A percentile compares a stretch with the other conserved stretches of the same genome.
These are phyloP conservation scores for Globisporangium acanthophoron DNA, from an alignment of 352 stramenopile genomes.

Conservation along the genomic window DNA sequence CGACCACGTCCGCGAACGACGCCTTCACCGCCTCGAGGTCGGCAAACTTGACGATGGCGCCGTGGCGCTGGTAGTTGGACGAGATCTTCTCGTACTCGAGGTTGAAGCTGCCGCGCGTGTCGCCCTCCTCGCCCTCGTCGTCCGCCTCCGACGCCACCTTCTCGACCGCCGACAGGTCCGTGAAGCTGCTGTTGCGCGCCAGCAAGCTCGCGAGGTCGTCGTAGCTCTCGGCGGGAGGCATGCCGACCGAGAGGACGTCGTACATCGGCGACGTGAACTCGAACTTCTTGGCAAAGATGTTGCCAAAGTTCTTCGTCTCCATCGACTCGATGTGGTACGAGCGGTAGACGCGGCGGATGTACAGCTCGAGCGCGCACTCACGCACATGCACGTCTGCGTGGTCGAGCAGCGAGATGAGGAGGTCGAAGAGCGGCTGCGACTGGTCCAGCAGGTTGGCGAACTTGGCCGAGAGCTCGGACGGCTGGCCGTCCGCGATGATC, in stretches of 20 bases:
- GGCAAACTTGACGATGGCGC: slow-evolving; percentile 87
- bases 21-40: slow-evolving; percentile 75
- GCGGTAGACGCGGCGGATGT: slow-evolving; percentile 82
- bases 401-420: slow-evolving; percentile 77
- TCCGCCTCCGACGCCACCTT: slow-evolving; percentile 19
- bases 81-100: slow-evolving; percentile 77
- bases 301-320: slow-evolving; percentile 50
- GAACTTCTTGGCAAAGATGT: slow-evolving; percentile 83
- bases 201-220: slow-evolving; percentile 72
- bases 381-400: slow-evolving; percentile 62
- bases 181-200: slow-evolving; percentile 53
- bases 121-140: slow-evolving; percentile 10
- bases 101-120: slow-evolving; percentile 32
- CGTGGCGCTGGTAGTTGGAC: slow-evolving; percentile 59
- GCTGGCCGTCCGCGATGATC: slow-evolving; percentile 49
- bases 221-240: slow-evolving; percentile 77
- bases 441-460: slow-evolving; percentile 69
- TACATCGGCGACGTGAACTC: slow-evolving; percentile 81
- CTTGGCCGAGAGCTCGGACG: slow-evolving; percentile 45
- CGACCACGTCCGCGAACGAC: slow-evolving; percentile 61
- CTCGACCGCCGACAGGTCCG: slow-evolving; percentile 20
- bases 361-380: slow-evolving; percentile 73
- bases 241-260: slow-evolving; percentile 67
- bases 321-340: slow-evolving; percentile 86
- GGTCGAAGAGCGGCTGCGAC: slow-evolving; percentile 80